Evolutionary conservation across 2,329 filamentous ascomycete genomes (phyloP).

Genomic region (Verticillium isaacii): DNA sequence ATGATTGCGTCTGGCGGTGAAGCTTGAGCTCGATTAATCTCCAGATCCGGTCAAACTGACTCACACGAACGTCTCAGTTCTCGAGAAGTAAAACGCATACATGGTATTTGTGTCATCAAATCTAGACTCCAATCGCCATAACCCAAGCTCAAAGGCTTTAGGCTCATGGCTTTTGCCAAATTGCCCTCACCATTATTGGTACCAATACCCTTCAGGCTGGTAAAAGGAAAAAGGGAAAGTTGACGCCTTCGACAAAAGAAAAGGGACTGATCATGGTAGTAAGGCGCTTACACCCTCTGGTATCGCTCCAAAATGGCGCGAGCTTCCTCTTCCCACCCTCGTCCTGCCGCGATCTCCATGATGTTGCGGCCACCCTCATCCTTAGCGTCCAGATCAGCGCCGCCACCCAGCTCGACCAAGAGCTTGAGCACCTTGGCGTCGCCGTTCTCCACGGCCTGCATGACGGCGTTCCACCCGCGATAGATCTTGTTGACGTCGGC

Average conservation of each 20-base stretch:
- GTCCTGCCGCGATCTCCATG: conserved; percentile 51
- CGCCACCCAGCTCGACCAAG: conserved; percentile 36
- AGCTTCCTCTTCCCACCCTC: conserved; percentile 55
- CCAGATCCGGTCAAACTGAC: background rate
- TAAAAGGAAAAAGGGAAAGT: background rate
- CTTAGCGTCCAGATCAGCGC: conserved; percentile 44
- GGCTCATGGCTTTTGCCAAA: background rate
- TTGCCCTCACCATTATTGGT: background rate
- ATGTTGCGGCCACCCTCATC: conserved; percentile 52
- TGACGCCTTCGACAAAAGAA: background rate
- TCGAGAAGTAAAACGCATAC: background rate
- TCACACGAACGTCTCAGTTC: background rate
- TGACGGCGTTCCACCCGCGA: conserved; percentile 60
- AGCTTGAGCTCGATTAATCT: background rate
- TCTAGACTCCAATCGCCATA: background rate
- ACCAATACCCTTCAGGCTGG: background rate
- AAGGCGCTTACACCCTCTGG: background rate
- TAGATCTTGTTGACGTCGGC: conserved; percentile 66
- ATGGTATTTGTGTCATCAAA: background rate
- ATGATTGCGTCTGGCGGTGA: too few relatives aligned
- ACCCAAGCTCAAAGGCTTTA: background rate
- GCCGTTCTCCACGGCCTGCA: conserved; percentile 62
- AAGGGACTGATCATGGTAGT: background rate
- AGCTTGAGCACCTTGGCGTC: conserved; percentile 49
- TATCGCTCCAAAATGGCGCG: conserved; percentile 30